Conservation (phyloP, 495 filamentous ascomycete species). For the Neurospora intermedia region DNA sequence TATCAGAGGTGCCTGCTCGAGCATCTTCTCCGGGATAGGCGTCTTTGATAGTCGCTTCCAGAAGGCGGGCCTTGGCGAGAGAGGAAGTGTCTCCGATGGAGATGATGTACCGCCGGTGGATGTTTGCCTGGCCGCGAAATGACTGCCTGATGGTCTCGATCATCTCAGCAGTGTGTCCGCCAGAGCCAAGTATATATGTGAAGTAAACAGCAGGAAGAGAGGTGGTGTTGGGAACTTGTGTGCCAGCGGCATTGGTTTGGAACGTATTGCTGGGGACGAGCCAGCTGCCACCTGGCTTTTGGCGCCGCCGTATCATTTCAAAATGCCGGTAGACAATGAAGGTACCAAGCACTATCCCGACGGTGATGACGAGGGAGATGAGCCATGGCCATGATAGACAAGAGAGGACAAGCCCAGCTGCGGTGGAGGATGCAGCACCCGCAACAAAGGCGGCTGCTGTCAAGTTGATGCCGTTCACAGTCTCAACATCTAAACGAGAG, state of each 20-base stretch:
- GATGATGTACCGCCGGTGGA: slow-evolving; percentile 72
- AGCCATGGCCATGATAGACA: slow-evolving; percentile 12
- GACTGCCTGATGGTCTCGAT: slow-evolving; percentile 57
- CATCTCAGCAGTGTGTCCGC: slow-evolving; percentile 94
- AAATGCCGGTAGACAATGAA: not conserved
- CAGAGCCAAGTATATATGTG: slow-evolving; percentile 77
- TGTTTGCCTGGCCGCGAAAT: slow-evolving; percentile 33
- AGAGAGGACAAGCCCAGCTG: slow-evolving; percentile 5
- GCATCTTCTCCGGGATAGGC: slow-evolving; percentile 9
- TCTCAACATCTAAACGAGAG: not conserved
- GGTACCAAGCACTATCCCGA: not conserved
- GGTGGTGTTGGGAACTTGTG: slow-evolving; percentile 10
- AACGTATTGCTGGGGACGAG: not conserved
- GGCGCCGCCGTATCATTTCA: not conserved
- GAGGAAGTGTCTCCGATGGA: slow-evolving; percentile 69
- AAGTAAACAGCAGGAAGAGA: slow-evolving; percentile 47
- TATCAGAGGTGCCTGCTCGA: slow-evolving; percentile 36
- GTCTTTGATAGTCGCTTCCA: slow-evolving; percentile 22
- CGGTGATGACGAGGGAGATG: slow-evolving; percentile 1
- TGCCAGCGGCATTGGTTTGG: not conserved
- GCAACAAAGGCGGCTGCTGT: slow-evolving; percentile 8
- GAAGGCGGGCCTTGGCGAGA: slow-evolving; percentile 19
- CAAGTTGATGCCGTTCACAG: slow-evolving; percentile 5
- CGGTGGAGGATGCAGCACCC: not conserved
- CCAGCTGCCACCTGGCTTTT: not conserved